Evolutionary conservation across 139 green algal species (phyloP), one percentile per base, ranked within the genome.

Genomic region (Closterium sp.): DNA sequence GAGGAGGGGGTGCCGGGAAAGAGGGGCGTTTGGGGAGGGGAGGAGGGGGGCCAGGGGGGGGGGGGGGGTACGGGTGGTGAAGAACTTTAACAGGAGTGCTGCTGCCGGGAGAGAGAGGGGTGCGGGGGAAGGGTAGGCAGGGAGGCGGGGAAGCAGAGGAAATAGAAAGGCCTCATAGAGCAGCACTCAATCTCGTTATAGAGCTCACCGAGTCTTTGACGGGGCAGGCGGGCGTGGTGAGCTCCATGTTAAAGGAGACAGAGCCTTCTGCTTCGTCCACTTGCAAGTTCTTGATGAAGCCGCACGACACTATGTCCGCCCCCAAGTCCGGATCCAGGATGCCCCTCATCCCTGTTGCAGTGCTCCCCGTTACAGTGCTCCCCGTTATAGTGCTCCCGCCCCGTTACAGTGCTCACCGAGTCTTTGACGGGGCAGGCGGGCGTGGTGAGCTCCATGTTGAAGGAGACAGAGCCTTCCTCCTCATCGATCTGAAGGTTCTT

Each of bases 241-340:
- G 96, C 95, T 99, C 97, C 29, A 99, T 90, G 2, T 93, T 95
- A 87, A 99, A 98, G 17, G 89, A 89, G 27, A 94, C 92, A 34
- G 22, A 28, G 24, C 93, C 92, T 9, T 85, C 38, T 0, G 45
- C 86, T 5, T 19, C 85, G 86, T 97, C 93, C 1, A 97, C 88
- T 7, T 86, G 85, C 70, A 99, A 92, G 84, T 98, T 96, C 92
- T 98, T 98, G 10, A 99, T 94, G 94, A 99, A 99, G n/a, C 97
- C 97, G 93, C 98, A 99, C 19, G 96, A 95, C 7, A 99, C 98
- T 62, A 99, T 98, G 95, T 98, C 97, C 94, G 97, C 96, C 30
- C 97, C 98, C 95, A 99, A 98, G 92, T 99, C 98, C 9, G 98
- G 98, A 95, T 99, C 98, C 27, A 99, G 98, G 91, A 99, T 97